Percentiles rank a stretch among this genome's conserved stretches.
Evolutionary conservation across 1,284 basidiomycete species (phyloP).

Genomic region (Cutaneotrichosporon sp.): DNA sequence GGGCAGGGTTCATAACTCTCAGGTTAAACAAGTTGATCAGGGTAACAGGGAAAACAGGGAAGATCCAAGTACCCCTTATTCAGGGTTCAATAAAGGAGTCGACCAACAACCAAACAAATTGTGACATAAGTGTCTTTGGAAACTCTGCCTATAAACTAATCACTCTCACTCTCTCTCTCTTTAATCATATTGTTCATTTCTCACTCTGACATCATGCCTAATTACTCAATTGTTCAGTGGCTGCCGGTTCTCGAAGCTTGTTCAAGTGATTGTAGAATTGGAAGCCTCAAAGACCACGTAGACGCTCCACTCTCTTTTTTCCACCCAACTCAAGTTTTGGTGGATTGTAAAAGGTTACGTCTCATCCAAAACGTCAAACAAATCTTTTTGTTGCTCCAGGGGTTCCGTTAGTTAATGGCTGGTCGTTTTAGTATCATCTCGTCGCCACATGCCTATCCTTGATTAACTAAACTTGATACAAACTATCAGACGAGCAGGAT

Average conservation of each 20-base stretch:
- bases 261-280: background rate
- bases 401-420: background rate
- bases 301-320: background rate
- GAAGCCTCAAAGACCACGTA: background rate
- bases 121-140: too few species aligned
- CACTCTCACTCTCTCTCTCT: too few species aligned
- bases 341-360: background rate
- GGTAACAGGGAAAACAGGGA: background rate
- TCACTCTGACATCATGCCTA: background rate
- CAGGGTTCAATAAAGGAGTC: background rate
- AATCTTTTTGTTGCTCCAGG: background rate
- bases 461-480: background rate
- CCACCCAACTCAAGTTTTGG: background rate
- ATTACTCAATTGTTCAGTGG: background rate
- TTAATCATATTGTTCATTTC: too few species aligned
- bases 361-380: conserved; percentile 3
- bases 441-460: background rate
- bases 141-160: too few species aligned
- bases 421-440: background rate
- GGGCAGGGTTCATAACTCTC: background rate
- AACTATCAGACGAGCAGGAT: background rate
- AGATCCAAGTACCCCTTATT: background rate
- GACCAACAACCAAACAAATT: too few species aligned
- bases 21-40: background rate
- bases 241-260: background rate